Evolutionary conservation across 352 stramenopile species (phyloP).

Genomic region (Phytophthora ohioensis): DNA sequence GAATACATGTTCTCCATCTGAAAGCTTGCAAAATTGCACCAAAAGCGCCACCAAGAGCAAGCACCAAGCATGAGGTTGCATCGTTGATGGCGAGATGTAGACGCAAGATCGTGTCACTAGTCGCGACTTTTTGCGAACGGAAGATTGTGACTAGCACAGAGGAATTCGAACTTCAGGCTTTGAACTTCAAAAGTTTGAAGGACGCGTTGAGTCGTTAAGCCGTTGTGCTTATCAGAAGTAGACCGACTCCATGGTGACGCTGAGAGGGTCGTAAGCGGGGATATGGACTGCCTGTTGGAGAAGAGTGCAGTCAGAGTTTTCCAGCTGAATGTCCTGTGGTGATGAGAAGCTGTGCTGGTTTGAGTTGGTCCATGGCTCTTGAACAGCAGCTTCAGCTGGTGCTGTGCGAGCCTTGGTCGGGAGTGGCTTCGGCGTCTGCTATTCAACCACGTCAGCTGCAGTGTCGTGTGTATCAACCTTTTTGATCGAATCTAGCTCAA

Average conservation of each 20-base stretch:
- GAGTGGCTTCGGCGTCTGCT: background rate
- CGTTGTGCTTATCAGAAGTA: constrained; percentile 47
- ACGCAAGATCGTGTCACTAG: constrained; percentile 19
- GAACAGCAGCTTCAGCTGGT: constrained; percentile 1
- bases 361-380: constrained; percentile 8
- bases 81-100: constrained; percentile 12
- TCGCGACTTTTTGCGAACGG: constrained; percentile 20
- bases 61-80: constrained; percentile 24
- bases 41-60: constrained; percentile 16
- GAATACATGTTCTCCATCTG: constrained; percentile 14
- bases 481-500: no score
- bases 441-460: background rate
- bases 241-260: constrained; percentile 41
- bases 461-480: no score
- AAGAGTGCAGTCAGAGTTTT: background rate
- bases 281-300: constrained; percentile 17
- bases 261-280: constrained; percentile 20
- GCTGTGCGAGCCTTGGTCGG: background rate
- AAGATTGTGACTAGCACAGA: no score
- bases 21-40: constrained; percentile 14
- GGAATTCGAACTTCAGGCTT: no score
- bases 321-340: background rate
- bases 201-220: no score
- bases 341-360: background rate
- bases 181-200: no score